Percentiles rank a stretch among this genome's conserved stretches.
Conservation (phyloP, 495 filamentous ascomycete genomes). For the Chaetomium cochliodes region DNA sequence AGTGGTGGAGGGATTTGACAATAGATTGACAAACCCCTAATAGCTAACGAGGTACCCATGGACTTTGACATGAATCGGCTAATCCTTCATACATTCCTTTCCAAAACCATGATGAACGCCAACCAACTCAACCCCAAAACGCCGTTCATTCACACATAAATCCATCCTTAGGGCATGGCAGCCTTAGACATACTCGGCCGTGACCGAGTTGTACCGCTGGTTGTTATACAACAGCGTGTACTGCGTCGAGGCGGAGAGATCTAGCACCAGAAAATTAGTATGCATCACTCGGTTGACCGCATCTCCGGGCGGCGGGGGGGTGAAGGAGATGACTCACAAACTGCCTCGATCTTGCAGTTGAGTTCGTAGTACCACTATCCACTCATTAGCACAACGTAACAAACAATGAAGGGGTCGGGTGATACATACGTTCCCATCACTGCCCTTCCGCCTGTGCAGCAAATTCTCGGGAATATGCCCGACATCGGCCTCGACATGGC, state of each 20-base stretch:
- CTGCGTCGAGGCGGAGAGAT: constrained; percentile 37
- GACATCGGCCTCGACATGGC: constrained; percentile 34
- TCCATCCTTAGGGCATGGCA: not conserved
- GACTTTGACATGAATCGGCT: no score
- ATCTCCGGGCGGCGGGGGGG: no score
- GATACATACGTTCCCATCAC: constrained; percentile 27
- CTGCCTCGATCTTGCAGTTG: constrained; percentile 33
- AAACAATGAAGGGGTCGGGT: not conserved
- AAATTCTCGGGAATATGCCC: constrained; percentile 34
- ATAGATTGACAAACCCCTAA: no score
- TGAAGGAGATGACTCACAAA: constrained; percentile 25
- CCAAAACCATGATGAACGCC: not conserved
- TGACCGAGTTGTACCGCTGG: constrained; percentile 36
- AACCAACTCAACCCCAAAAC: not conserved
- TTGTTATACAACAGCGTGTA: constrained; percentile 39
- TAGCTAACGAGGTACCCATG: no score
- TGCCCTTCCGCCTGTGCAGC: constrained; percentile 26
- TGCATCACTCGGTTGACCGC: not conserved
- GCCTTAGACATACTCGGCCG: constrained; percentile 36
- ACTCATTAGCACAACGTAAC: not conserved
- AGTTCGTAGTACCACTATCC: constrained; percentile 32
- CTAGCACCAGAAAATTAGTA: not conserved
- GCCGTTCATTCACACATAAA: not conserved
- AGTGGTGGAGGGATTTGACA: no score
- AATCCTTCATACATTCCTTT: not conserved